Percentiles rank a stretch among this genome's conserved stretches.
phyloP scores from a whole-genome alignment of 371 early-diverging fungal species.

The Synchytrium microbalum region DNA sequence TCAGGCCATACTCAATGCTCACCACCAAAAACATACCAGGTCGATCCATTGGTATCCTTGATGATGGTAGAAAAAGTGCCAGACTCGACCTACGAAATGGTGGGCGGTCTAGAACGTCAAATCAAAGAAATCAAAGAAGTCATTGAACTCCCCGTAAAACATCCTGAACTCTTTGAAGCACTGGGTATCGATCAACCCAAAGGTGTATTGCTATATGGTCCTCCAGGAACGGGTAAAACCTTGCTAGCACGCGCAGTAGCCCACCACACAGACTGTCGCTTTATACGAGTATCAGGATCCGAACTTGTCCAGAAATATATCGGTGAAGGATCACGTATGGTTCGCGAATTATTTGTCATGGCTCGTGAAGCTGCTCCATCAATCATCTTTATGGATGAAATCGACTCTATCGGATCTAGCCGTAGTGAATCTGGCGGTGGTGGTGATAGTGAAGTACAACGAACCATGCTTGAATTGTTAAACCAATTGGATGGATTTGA shows the following conservation, averaged over 20 bases:
- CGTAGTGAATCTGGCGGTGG: slow-evolving; percentile 79
- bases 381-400: slow-evolving; percentile 99
- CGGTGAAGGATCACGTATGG: slow-evolving; percentile 99
- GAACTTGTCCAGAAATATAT: slow-evolving; percentile 99
- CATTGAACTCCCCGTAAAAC: slow-evolving; percentile 98
- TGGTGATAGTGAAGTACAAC: slow-evolving; percentile 95
- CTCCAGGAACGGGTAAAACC: slow-evolving; percentile 99
- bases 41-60: slow-evolving; percentile 98
- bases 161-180: slow-evolving; percentile 98
- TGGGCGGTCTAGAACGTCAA: slow-evolving; percentile 98
- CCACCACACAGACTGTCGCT: slow-evolving; percentile 99
- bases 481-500: slow-evolving; percentile 99
- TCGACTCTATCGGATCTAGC: slow-evolving; percentile 98
- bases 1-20: not conserved
- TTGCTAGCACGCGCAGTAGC: slow-evolving; percentile 99
- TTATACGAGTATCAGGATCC: slow-evolving; percentile 98
- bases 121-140: slow-evolving; percentile 98
- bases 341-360: slow-evolving; percentile 99
- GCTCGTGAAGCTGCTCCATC: slow-evolving; percentile 97
- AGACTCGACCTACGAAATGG: slow-evolving; percentile 97
- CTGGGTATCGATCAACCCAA: slow-evolving; percentile 99
- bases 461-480: slow-evolving; percentile 85
- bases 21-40: slow-evolving; percentile 67
- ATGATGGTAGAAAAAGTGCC: slow-evolving; percentile 99
- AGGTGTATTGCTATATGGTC: slow-evolving; percentile 97